A percentile compares a stretch with the other conserved stretches of the same genome.
phyloP scores from a whole-genome alignment of 305 asterid species.

The Solanum hybrid region DNA sequence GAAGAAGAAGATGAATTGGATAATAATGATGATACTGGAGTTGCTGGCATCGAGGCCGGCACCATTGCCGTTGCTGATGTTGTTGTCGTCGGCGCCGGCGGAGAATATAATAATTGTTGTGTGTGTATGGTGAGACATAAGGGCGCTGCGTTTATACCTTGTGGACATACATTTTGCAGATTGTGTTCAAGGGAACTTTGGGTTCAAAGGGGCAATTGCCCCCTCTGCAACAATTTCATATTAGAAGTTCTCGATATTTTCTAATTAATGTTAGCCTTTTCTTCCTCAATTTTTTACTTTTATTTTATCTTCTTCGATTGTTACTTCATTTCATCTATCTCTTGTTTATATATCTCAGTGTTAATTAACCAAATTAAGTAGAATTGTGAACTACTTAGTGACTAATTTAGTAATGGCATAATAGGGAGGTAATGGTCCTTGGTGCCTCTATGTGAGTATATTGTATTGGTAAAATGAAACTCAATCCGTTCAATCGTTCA shows the following conservation, averaged over 20 bases:
- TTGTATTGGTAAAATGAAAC: background rate
- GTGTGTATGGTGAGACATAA: constrained; percentile 73
- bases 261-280: constrained; percentile 8
- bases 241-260: constrained; percentile 65
- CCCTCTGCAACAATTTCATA: constrained; percentile 65
- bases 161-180: constrained; percentile 78
- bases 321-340: background rate
- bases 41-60: background rate
- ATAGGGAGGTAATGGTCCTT: background rate
- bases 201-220: constrained; percentile 63
- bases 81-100: background rate
- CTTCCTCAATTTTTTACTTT: background rate
- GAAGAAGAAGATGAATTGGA: constrained; percentile 17
- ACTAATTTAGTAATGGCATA: background rate
- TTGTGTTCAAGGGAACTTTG: constrained; percentile 60
- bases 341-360: background rate
- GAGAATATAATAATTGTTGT: constrained; percentile 42
- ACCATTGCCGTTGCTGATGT: background rate
- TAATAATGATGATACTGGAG: background rate
- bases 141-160: constrained; percentile 60
- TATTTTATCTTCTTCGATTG: background rate
- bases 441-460: background rate
- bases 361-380: background rate
- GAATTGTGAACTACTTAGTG: background rate
- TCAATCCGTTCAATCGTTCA: too few relatives aligned